Conservation (phyloP, 148 eudicot genomes). For the Vaccinium myrtillus region DNA sequence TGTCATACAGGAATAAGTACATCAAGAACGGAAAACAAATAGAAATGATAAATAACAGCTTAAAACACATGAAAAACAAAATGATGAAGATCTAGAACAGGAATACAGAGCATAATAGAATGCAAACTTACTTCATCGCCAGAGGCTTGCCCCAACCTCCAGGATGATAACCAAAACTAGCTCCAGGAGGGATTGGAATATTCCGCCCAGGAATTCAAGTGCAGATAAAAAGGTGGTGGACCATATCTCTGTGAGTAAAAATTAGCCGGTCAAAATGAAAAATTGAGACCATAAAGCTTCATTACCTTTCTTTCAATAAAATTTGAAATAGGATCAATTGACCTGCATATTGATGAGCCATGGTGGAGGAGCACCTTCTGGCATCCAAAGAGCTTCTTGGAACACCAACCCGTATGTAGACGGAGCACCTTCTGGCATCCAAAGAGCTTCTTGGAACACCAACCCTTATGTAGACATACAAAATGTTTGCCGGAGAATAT, state of each 20-base stretch:
- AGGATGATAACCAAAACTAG: constrained; percentile 92
- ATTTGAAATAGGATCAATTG: background rate
- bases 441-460: constrained; percentile 71
- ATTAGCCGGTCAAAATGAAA: background rate
- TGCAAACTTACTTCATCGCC: constrained; percentile 65
- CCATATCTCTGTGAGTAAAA: constrained; percentile 70
- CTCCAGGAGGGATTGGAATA: constrained; percentile 97
- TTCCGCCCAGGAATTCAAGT: constrained; percentile 45
- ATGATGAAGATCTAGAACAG: background rate
- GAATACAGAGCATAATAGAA: background rate
- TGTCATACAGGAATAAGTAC: background rate
- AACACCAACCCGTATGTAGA: background rate
- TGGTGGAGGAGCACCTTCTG: constrained; percentile 98
- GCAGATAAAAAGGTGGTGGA: constrained; percentile 95
- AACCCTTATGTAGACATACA: background rate
- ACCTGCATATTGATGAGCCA: constrained; percentile 99
- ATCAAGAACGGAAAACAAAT: background rate
- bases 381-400: constrained; percentile 97
- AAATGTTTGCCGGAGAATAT: background rate
- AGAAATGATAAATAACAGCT: background rate
- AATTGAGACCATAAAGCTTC: background rate
- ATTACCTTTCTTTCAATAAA: background rate
- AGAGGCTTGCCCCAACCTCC: constrained; percentile 99
- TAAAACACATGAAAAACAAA: background rate
- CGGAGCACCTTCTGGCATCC: constrained; percentile 98